Conservation (phyloP, 2,329 filamentous ascomycete genomes). For the Anthostomella pinea region DNA sequence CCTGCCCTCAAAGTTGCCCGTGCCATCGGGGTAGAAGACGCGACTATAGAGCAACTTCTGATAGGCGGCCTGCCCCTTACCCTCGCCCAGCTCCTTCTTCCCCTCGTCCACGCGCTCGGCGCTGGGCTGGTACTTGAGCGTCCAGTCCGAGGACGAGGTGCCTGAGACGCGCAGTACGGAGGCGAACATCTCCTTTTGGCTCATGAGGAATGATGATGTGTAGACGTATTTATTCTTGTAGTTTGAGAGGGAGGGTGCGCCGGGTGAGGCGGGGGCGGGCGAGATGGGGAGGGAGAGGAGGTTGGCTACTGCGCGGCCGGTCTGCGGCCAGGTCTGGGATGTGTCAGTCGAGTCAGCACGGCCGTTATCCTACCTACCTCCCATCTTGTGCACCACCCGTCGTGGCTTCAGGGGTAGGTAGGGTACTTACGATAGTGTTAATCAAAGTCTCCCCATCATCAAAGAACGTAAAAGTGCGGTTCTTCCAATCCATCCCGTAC, state of each 20-base stretch:
- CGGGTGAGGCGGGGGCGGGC: constrained; percentile 31
- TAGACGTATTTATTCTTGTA: constrained; percentile 50
- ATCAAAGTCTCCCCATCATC: constrained; percentile 57
- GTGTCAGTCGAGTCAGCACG: not conserved
- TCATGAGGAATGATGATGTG: constrained; percentile 55
- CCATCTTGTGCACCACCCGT: too few species aligned
- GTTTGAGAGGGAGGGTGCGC: constrained; percentile 37
- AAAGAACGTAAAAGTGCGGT: constrained; percentile 42
- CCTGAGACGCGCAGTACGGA: constrained; percentile 57
- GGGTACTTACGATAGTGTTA: constrained; percentile 53
- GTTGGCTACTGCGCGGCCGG: constrained; percentile 49
- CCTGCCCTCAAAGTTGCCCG: constrained; percentile 40
- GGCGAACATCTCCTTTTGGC: constrained; percentile 63
- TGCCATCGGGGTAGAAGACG: constrained; percentile 47
- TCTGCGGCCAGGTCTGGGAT: constrained; percentile 24
- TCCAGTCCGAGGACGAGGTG: constrained; percentile 59
- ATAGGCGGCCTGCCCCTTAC: constrained; percentile 37
- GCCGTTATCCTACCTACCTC: not conserved
- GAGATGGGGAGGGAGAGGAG: constrained; percentile 47
- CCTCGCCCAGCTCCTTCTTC: constrained; percentile 42
- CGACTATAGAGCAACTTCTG: constrained; percentile 52
- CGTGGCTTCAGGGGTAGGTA: too few species aligned
- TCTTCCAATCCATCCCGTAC: constrained; percentile 49
- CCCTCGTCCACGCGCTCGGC: constrained; percentile 49
- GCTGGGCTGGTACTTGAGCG: constrained; percentile 45